Percentiles rank a stretch among this genome's conserved stretches.
Conservation (phyloP, 2,329 filamentous ascomycete species). For the Scorias spongiosa region DNA sequence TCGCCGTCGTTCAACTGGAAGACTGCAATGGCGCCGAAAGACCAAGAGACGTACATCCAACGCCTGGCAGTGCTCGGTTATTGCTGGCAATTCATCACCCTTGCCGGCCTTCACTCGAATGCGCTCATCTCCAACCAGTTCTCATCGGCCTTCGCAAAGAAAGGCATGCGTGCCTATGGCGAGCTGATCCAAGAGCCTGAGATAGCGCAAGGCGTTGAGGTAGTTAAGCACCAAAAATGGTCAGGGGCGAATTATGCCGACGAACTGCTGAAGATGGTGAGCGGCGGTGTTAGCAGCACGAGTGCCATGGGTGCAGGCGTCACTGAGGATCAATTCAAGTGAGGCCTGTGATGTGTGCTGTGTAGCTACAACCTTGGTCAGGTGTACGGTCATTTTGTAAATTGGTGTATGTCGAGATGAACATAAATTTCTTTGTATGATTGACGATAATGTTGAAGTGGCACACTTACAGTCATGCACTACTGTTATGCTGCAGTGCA, state of each 20-base stretch:
- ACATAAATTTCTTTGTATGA: no score
- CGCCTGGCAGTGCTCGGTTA: slow-evolving; percentile 79
- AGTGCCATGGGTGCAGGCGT: slow-evolving; percentile 96
- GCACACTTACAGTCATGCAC: no score
- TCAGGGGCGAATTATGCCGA: slow-evolving; percentile 89
- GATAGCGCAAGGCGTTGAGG: slow-evolving; percentile 78
- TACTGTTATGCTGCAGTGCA: no score
- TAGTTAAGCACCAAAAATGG: slow-evolving; percentile 99
- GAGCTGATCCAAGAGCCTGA: slow-evolving; percentile 97
- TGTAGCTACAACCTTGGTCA: no score
- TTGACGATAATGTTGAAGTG: no score
- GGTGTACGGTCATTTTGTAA: no score
- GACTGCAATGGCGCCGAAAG: slow-evolving; percentile 74
- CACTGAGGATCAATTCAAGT: slow-evolving; percentile 81
- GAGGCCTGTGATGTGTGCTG: not conserved
- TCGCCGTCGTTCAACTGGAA: slow-evolving; percentile 99
- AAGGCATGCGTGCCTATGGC: slow-evolving; percentile 92
- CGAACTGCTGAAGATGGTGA: slow-evolving; percentile 93
- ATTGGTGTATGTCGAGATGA: no score
- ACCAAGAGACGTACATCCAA: slow-evolving; percentile 95
- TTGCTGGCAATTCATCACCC: slow-evolving; percentile 99
- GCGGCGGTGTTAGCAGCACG: slow-evolving; percentile 77
- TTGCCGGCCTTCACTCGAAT: slow-evolving; percentile 89
- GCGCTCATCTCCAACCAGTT: slow-evolving; percentile 86
- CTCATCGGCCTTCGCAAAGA: slow-evolving; percentile 60